Base-by-base conservation (phyloP, 257 asterid genomes). In the Jaltomata sinuosa region DNA sequence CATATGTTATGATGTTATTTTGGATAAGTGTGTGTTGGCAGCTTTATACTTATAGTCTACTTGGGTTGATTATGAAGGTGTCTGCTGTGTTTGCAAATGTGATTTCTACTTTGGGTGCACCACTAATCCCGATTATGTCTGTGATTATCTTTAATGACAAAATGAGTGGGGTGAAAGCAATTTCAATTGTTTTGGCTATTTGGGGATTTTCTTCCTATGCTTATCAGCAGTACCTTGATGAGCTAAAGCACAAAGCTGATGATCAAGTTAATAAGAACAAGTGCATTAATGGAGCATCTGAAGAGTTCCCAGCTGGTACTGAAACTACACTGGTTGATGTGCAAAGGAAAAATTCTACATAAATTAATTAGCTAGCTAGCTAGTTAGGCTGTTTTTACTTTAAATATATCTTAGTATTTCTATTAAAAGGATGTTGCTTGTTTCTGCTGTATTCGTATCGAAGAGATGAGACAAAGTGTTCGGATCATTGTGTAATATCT, bases 131-230 rank as follows among this genome's bases (percentile, higher is more conserved):
- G 9, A 88, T 93, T 61, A 27, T 90, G 42, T 93, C 96, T 0
- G 92, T 93, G 50, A 32, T 94, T 8, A 89, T 93, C 38, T 89
- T 94, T 0, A 54, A 85, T 2, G 98, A 94, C 22, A 86, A 68
- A 83, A 47, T 93, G 86, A 92, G 87, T 22, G 97, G 97, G 21
- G 59, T 94, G 85, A 93, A 93, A 88, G 93, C 76, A 9, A 64
- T 93, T 67, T 78, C 96, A 3, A 87, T 93, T 95, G 45, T 88
- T 84, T 76, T 94, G 82, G 95, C 96, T 1, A 79, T 91, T 31
- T 93, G 97, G 98, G 98, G 96, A 5, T 93, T 93, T 36, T 85
- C 86, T 8, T 94, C 98, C 0, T 94, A 93, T 27, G 85, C 90
- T 15, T 93, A 93, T 62, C 97, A 94, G 62, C 95, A 93, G 64